Evolutionary conservation across 108 stramenopile species (phyloP), one percentile per base, ranked within the genome.

Genomic region (Aurantiochytrium sp.): DNA sequence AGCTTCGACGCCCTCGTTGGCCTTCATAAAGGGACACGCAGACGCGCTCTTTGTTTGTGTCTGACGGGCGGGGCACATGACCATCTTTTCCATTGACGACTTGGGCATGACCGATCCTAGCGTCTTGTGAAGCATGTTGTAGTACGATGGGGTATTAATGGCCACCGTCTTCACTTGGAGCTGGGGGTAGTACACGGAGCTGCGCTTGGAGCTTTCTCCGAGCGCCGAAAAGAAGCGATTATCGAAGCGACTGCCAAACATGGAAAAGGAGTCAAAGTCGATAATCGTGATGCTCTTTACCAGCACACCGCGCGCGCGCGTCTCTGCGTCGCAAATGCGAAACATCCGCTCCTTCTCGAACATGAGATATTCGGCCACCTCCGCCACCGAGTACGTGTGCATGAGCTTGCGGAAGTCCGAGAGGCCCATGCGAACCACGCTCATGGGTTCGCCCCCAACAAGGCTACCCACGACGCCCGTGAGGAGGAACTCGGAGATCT

Each of bases 71-170:
- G 73, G 73, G 49, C 73, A 83, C 73, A 83, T 18, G 47, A 83
- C 73, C 73, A 83, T 83, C 49, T 83, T 83, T 43, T 83, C 73
- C 73, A 83, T 83, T 5, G 73, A 83, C n/a, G 73, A 83, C 73
- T 83, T 83, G 44, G 73, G 73, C 73, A 83, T 83, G 23, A 83
- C 73, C 47, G 73, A 45, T 0, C 23, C 10, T 0, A 83, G 49
- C 23, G 73, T 83, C 49, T 83, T 83, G 73, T 83, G 73, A 0
- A 83, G 23, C 73, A 83, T 83, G 49, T 43, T 21, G 19, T 83
- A 83, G 49, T 83, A 83, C 23, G 73, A 83, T 5, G 73, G 73
- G 42, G 73, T 83, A 1, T 83, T 83, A 21, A 83, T 83, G 23
- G 73, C 73, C 47, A 83, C 73, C 21, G 73, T 51, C 73, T 83